Evolutionary conservation across 2,329 filamentous ascomycete species (phyloP), one percentile per base, ranked within the genome.

Genomic region (Tolypocladium ophioglossoides): DNA sequence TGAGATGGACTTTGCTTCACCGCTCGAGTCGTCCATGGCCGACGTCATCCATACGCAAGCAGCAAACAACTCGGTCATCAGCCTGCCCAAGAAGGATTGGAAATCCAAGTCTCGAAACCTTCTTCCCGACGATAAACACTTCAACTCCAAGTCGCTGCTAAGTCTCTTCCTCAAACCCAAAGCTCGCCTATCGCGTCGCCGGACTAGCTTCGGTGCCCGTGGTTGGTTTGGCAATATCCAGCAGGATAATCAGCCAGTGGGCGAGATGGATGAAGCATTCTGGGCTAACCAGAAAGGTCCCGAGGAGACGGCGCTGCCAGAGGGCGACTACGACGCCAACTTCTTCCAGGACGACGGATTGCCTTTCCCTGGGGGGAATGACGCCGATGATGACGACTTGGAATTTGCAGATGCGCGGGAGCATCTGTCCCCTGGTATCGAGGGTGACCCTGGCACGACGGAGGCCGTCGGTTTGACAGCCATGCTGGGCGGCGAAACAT

Each of bases 91-190:
- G 74, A 89, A 91, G 61, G 91, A 97, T 69, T 95, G 92, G 90
- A 94, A 89, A 69, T 94, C 89, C 40, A 96, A 95, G 70, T 91
- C 87, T 1, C 83, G 90, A 50, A 96, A 99, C 66, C 79, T 99
- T 3, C 82, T 99, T 5, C 92, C 95, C 2, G 94, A 99, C 65
- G 94, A 99, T 72, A 96, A 96, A 71, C 91, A 97, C 68, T 97
- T 99, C 75, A 96, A 91, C 73, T 97, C 92, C 10, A 88, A 87
- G 66, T 89, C 95, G 60, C 77, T 99, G 0, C 77, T 97, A 8
- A 87, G 84, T 51, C 79, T 99, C 1, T 99, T 97, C 78, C 78
- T 97, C 32, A 99, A 99, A 69, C 94, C 94, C 32, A 95, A 91
- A 68, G 90, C 91, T 12, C 86, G 87, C 44, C 81, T 96, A 70